A percentile compares a stretch with the other conserved stretches of the same genome.
Evolutionary conservation across 2,329 filamentous ascomycete species (phyloP).

Genomic region (Aspergillus quadrilineatus): DNA sequence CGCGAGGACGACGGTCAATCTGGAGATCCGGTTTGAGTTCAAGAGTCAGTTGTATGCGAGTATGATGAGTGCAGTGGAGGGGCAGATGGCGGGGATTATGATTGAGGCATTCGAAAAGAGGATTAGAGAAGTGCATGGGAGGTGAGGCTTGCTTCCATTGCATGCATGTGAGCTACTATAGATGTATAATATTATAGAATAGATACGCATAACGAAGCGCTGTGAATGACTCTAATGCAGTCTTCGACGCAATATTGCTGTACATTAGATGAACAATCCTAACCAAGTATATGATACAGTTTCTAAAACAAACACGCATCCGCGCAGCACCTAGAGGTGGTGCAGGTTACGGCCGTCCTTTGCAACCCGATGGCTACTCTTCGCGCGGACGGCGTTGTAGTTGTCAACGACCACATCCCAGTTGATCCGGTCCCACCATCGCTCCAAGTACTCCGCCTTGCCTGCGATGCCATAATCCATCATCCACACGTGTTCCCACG

Average conservation of each 20-base stretch:
- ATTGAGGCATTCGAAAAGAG: slow-evolving; percentile 88
- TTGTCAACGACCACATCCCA: slow-evolving; percentile 70
- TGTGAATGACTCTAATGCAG: slow-evolving; percentile 21
- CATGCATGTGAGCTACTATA: neutral
- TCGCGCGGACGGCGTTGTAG: slow-evolving; percentile 36
- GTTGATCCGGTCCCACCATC: slow-evolving; percentile 86
- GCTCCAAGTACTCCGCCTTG: slow-evolving; percentile 72
- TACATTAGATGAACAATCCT: slow-evolving; percentile 20
- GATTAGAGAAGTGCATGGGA: slow-evolving; percentile 59
- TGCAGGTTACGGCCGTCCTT: slow-evolving; percentile 26
- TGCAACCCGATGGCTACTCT: slow-evolving; percentile 21
- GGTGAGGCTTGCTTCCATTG: neutral
- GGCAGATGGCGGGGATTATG: slow-evolving; percentile 83
- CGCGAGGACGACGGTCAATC: slow-evolving; percentile 64
- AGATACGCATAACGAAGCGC: slow-evolving; percentile 13
- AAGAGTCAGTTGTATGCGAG: slow-evolving; percentile 83
- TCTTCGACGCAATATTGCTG: slow-evolving; percentile 20
- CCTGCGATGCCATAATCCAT: slow-evolving; percentile 74
- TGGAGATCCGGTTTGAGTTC: slow-evolving; percentile 80
- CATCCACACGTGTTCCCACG: slow-evolving; percentile 93
- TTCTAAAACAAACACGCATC: slow-evolving; percentile 19
- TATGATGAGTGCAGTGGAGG: slow-evolving; percentile 76
- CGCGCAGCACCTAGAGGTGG: slow-evolving; percentile 20
- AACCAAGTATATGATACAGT: slow-evolving; percentile 30
- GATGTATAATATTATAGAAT: neutral